Conservation (phyloP, 1,284 basidiomycete genomes). For the Athelia sp. region DNA sequence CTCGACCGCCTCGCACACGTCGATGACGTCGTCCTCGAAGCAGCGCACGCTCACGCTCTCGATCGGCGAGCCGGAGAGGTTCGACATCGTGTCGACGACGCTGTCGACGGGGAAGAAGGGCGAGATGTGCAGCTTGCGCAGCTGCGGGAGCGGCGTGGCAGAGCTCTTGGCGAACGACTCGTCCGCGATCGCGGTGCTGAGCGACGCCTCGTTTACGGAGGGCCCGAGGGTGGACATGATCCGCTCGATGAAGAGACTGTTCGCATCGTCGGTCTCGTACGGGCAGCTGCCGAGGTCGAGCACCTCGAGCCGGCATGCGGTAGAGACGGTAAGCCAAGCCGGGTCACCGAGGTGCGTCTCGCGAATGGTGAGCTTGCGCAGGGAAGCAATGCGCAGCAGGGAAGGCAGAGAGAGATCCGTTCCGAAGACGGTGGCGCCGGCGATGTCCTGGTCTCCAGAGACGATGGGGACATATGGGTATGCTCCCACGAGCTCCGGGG, state of each 20-base stretch:
- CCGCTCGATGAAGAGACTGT: conserved; percentile 49
- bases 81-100: conserved; percentile 53
- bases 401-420: conserved; percentile 56
- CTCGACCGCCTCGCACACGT: conserved; percentile 50
- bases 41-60: conserved; percentile 53
- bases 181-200: conserved; percentile 45
- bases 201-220: conserved; percentile 47
- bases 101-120: conserved; percentile 58
- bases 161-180: conserved; percentile 39
- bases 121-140: conserved; percentile 53
- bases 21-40: conserved; percentile 55
- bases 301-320: conserved; percentile 46
- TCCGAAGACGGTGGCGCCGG: conserved; percentile 50
- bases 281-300: conserved; percentile 58
- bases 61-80: conserved; percentile 56
- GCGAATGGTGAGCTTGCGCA: conserved; percentile 56
- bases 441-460: conserved; percentile 52
- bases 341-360: conserved; percentile 69
- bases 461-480: conserved; percentile 57
- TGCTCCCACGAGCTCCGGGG: conserved; percentile 46
- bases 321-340: conserved; percentile 43
- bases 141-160: conserved; percentile 43
- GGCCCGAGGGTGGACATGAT: conserved; percentile 54
- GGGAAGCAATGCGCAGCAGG: conserved; percentile 55
- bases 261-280: conserved; percentile 47